A percentile compares a stretch with the other conserved stretches of the same genome.
Conservation (phyloP, 1,139 yeast species). For the Pneumocystis wakefieldiae region DNA sequence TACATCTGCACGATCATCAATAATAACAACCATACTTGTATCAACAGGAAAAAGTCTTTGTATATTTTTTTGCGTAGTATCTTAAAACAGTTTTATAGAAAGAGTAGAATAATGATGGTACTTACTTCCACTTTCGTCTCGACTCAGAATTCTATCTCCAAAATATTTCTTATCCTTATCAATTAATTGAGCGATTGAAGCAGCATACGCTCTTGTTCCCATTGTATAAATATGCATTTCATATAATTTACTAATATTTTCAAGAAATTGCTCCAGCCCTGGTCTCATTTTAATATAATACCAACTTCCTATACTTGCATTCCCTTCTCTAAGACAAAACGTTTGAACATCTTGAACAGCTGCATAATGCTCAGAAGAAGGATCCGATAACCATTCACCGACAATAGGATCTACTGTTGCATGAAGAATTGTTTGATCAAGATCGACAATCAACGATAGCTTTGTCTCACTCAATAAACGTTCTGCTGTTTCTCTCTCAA, state of each 20-base stretch:
- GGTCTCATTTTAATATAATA: slow-evolving; percentile 90
- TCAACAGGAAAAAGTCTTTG: slow-evolving; percentile 87
- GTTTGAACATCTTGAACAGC: slow-evolving; percentile 68
- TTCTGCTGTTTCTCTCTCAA: slow-evolving; percentile 54
- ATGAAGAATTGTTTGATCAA: slow-evolving; percentile 94
- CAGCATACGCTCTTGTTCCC: slow-evolving; percentile 96
- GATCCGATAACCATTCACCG: slow-evolving; percentile 88
- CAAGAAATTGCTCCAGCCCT: slow-evolving; percentile 60
- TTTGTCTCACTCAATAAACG: slow-evolving; percentile 49
- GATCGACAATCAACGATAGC: slow-evolving; percentile 80
- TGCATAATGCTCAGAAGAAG: slow-evolving; percentile 67
- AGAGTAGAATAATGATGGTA: neutral
- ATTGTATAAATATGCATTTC: slow-evolving; percentile 93
- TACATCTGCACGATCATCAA: slow-evolving; percentile 96
- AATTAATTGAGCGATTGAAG: slow-evolving; percentile 73
- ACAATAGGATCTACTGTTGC: slow-evolving; percentile 97
- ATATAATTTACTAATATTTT: slow-evolving; percentile 45
- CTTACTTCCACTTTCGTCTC: slow-evolving; percentile 84
- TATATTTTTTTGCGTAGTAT: slow-evolving; percentile 67
- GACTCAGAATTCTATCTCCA: slow-evolving; percentile 77
- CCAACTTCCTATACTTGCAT: slow-evolving; percentile 42
- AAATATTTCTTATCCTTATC: slow-evolving; percentile 80
- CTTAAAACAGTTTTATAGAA: neutral
- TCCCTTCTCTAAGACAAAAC: slow-evolving; percentile 44
- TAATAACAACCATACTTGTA: slow-evolving; percentile 89